Evolutionary conservation across 2,329 filamentous ascomycete species (phyloP).

Genomic region (Trichothecium sympodiale): DNA sequence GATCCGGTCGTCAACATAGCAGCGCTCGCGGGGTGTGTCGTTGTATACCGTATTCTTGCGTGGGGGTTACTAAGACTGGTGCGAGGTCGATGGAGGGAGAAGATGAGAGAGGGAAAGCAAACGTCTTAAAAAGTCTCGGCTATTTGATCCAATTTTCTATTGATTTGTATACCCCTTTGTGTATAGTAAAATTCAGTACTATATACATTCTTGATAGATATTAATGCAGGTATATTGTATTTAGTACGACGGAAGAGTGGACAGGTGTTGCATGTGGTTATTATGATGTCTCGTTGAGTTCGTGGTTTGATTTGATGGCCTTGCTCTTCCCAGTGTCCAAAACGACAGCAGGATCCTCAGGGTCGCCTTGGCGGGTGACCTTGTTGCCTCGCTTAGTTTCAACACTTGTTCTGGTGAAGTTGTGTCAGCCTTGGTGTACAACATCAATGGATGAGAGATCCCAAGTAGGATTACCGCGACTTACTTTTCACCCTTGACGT

Average conservation of each 20-base stretch:
- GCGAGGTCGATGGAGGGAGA: slow-evolving; percentile 39
- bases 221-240: too few species aligned
- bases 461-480: too few species aligned
- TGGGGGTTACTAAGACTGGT: slow-evolving; percentile 45
- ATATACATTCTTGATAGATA: too few species aligned
- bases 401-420: slow-evolving; percentile 19
- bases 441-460: too few species aligned
- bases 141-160: too few species aligned
- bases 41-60: slow-evolving; percentile 55
- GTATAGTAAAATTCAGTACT: too few species aligned
- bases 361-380: slow-evolving; percentile 26
- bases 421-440: neutral
- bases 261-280: too few species aligned
- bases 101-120: slow-evolving; percentile 10
- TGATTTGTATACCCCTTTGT: too few species aligned
- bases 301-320: slow-evolving; percentile 28
- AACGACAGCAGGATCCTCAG: slow-evolving; percentile 30
- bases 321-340: slow-evolving; percentile 30
- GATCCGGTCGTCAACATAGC: slow-evolving; percentile 50
- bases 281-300: slow-evolving; percentile 23
- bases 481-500: slow-evolving; percentile 31
- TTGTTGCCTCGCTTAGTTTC: slow-evolving; percentile 29
- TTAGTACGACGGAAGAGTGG: too few species aligned
- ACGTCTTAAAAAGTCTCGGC: too few species aligned
- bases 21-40: slow-evolving; percentile 49